phyloP scores from a whole-genome alignment of 306 rosid genomes.

The Quercus parvula region DNA sequence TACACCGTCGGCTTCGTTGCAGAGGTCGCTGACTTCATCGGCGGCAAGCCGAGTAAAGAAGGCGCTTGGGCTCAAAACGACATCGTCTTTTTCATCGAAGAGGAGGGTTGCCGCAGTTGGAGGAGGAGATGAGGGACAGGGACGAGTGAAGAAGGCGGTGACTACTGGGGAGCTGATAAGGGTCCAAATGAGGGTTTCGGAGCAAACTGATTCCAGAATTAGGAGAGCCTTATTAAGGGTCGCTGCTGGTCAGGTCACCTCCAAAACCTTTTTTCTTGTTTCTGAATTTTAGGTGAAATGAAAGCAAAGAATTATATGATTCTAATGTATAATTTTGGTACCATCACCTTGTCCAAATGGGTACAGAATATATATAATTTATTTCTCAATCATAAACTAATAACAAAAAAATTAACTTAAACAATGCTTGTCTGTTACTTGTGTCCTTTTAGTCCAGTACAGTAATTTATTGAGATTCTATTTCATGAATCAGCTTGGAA shows the following conservation, averaged over 20 bases:
- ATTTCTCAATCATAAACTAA: too few relatives aligned
- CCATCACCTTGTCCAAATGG: too few relatives aligned
- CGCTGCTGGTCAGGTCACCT: slow-evolving; percentile 80
- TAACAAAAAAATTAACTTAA: neutral
- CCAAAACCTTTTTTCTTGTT: too few relatives aligned
- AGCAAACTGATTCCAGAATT: slow-evolving; percentile 76
- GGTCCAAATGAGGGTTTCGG: slow-evolving; percentile 83
- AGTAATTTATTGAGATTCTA: slow-evolving; percentile 28
- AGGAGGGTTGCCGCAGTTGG: slow-evolving; percentile 11
- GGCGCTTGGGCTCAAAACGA: slow-evolving; percentile 74
- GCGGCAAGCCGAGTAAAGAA: slow-evolving; percentile 88
- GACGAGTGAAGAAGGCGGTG: slow-evolving; percentile 43
- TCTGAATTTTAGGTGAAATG: too few relatives aligned
- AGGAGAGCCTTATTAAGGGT: slow-evolving; percentile 76
- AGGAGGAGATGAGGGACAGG: slow-evolving; percentile 28
- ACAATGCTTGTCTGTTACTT: neutral
- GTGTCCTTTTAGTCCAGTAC: slow-evolving; percentile 13
- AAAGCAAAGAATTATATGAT: neutral
- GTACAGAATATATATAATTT: too few relatives aligned
- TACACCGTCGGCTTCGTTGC: slow-evolving; percentile 43
- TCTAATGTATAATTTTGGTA: neutral
- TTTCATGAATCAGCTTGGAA: slow-evolving; percentile 70
- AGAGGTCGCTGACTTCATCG: slow-evolving; percentile 76
- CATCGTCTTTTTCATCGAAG: slow-evolving; percentile 41
- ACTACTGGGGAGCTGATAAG: slow-evolving; percentile 81